Base-by-base conservation (phyloP, 352 stramenopile genomes). In the Phytophthora chlamydospora region DNA sequence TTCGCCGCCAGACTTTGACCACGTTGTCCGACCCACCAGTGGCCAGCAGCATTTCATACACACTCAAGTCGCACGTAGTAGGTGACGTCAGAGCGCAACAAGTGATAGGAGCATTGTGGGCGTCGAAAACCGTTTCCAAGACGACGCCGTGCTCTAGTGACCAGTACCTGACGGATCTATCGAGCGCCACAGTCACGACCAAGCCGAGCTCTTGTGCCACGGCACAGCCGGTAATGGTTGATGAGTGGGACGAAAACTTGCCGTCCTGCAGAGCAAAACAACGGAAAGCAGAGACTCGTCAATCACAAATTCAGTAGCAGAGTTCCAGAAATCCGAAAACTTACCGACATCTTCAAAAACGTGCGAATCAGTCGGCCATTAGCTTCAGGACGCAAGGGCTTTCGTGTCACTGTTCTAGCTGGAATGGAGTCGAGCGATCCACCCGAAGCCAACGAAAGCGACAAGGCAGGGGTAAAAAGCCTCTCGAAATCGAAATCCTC, bases 1-100 rank as follows among this genome's bases (percentile, higher is more conserved):
- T 61, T 50, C 67, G 59, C 3, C 67, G 54, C 81, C 81, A 89
- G 0, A 90, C 64, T 53, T 89, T 90, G 21, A 89, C 71, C n/a
- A 86, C 47, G 21, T 89, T 89, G 59, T 88, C 81, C 16, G 76
- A 80, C 7, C 61, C 81, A 21, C 76, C 76, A 13, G 79, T 90
- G 4, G 78, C 77, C 11, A 89, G 49, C 4, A 88, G 33, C 32
- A 82, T 68, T 1, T 83, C 57, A 47, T 68, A 60, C 10, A 56
- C 9, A n/a, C 21, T 57, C 2, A 53, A 32, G 45, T 71, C 40
- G 12, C 56, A 69, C 1, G 68, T 74, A 0, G 50, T 66, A 8
- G 66, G 48, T 1, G 58, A 71, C 11, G 78, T 85, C 3, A 88
- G 43, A 3, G 79, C 58, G 44, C 63, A 72, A 29, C 63, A 72